Evolutionary conservation across 1,139 yeast genomes (phyloP), one percentile per base, ranked within the genome.

Genomic region (Zygosaccharomyces pseudobailii): DNA sequence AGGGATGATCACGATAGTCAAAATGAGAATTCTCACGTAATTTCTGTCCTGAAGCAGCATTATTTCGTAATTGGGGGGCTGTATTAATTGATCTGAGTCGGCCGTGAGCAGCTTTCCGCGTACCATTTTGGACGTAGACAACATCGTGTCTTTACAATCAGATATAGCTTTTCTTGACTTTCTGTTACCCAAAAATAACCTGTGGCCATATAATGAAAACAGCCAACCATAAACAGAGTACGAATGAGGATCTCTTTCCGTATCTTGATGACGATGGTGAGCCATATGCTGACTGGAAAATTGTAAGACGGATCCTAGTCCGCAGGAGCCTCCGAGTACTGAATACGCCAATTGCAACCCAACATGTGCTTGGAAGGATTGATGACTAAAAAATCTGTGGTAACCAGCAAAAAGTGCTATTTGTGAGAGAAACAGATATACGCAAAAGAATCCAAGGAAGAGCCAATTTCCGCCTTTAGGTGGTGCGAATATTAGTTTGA

Each of bases 231-330:
- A 55, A 5, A 56, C 55, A 10, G 49, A 40, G 27, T 43, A 52
- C 61, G 77, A 78, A 57, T 81, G 83, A 0, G 90, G 89, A 60
- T 84, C 89, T 40, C 72, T 69, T 48, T 82, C 87, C 0, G 85
- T 79, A 54, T 82, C 87, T 54, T 85, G 58, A 72, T 79, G 80
- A 47, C 82, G 76, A 58, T 84, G 89, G 61, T 84, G 89, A 0
- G 86, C 86, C 45, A 86, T 66, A 63, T 84, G 90, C 32, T 81
- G 68, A 0, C 80, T 69, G 1, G 82, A 81, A 85, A 87, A 83
- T 70, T 78, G 73, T 48, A 77, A 69, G 1, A 79, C 76, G 1
- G 83, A 71, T 0, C 88, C 87, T 7, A 84, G 61, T 0, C 89
- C 88, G n/a, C 78, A 72, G 51, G 84, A 75, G 17, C 80, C 69